Base-by-base conservation (phyloP, 306 rosid genomes). In the Prosopis cineraria region DNA sequence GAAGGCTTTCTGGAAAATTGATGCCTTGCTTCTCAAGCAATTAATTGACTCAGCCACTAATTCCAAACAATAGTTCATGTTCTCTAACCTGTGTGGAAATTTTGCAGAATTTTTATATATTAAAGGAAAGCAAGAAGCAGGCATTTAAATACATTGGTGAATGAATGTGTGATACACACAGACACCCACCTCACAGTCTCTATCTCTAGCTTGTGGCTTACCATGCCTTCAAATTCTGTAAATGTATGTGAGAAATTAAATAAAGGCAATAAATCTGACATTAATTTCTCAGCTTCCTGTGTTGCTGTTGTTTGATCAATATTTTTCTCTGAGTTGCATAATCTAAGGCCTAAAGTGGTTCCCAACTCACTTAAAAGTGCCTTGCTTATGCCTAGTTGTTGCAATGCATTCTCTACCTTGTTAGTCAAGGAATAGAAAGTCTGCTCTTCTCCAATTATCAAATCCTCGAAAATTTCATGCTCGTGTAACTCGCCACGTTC, bases 1-100 rank as follows among this genome's bases (percentile, higher is more conserved):
- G 80, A 95, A 93, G 29, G 98, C 98, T 68, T 84, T 88, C 69
- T 68, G 75, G 63, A 89, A 89, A 60, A 86, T 80, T 29, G 81
- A 75, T 77, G 87, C 80, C 73, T 86, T 88, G 48, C 79, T 83
- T 85, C 75, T 85, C 71, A 89, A 34, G 53, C 83, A 74, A 52
- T 70, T 80, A 53, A 85, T 70, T 30, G 66, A 76, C 64, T 69
- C 77, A 59, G 71, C 22, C n/a, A 88, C 59, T 16, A 77, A 73
- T 67, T 85, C 81, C 73, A 91, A 37, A 72, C 75, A 31, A 66
- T 68, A 76, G 83, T 85, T 88, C 87, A 88, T 75, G 24, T 84
- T 86, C 76, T 85, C 89, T 86, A 93, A 82, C 85, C 98, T 95
- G 64, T 68, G 62, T 14, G 52, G 16, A 75, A 27, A 77, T 11